Base-by-base conservation (phyloP, 1,284 basidiomycete species). In the Pisolithus thermaeus region DNA sequence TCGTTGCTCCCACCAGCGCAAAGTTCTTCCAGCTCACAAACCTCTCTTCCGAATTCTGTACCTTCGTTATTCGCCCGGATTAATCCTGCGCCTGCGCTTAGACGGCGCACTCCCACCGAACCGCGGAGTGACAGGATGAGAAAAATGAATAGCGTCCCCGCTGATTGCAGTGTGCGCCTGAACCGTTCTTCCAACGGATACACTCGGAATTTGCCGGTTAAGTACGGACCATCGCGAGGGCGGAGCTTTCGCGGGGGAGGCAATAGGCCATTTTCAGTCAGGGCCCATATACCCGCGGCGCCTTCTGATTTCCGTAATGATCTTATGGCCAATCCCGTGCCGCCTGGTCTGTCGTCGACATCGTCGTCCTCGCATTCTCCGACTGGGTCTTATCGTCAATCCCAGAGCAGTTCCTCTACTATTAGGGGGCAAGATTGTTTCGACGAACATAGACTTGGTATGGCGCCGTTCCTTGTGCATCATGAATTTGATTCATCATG, bases 61-160 rank as follows among this genome's bases (percentile, higher is more conserved):
- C 32, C 32, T 14, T 12, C 32, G 32, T 35, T 35, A 12, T 14
- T 35, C 12, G 4, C 32, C 5, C 32, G 32, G 5, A 35, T 35
- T 12, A 5, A 35, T 20, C 6, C 37, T 8, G 28, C 2, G 20
- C 51, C 46, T 0, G 11, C 52, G 8, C 18, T 35, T 43, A 45
- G 42, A 36, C 44, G 49, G 27, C 54, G 49, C 28, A 40, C 52
- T 23, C 53, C 56, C 4, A 54, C 43, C 18, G 58, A 51, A 22
- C 52, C 54, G 7, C 56, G 44, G 20, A 48, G 44, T 27, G 25
- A 47, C 39, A 43, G 47, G 28, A 14, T 8, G 22, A 16, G 30
- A 20, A 43, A n/a, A 28, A 27, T 27, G 8, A 43, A 43, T n/a
- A 27, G 2, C 7, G 12, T 14, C 8, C 25, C 14, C 27, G 7